Conservation (phyloP, 345 rosid genomes). For the Hibiscus tridactylites region DNA sequence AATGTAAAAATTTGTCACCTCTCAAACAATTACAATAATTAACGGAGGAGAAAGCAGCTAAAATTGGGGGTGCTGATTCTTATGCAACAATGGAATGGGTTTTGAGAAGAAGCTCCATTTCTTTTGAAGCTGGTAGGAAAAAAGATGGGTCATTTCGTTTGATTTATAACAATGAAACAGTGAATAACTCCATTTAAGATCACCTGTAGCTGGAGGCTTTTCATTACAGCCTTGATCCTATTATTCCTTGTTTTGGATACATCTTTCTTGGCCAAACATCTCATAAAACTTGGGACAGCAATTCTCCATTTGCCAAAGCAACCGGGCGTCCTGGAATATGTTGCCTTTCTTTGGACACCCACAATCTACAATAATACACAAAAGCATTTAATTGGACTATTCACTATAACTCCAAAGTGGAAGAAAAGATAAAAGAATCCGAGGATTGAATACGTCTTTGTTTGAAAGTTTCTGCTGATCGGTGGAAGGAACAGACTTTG, state of each 20-base stretch:
- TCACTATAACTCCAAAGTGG: too few species aligned
- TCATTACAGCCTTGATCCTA: conserved; percentile 20
- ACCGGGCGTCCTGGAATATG: conserved; percentile 12
- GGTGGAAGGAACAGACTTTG: conserved; percentile 19
- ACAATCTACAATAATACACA: conserved; percentile 15
- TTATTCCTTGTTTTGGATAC: conserved; percentile 11
- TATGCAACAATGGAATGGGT: conserved; percentile 15
- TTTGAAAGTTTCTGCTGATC: conserved; percentile 12
- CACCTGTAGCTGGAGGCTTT: conserved; percentile 30
- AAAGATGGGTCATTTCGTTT: conserved; percentile 8
- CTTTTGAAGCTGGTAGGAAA: conserved; percentile 19
- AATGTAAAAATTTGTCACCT: neutral
- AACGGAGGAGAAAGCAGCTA: neutral
- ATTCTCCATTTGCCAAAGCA: conserved; percentile 30
- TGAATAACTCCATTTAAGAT: neutral
- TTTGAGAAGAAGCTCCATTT: conserved; percentile 21
- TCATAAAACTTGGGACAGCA: conserved; percentile 21
- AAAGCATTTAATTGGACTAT: too few species aligned
- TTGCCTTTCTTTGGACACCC: conserved; percentile 13
- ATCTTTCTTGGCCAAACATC: conserved; percentile 15
- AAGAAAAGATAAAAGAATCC: too few species aligned
- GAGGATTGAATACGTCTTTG: neutral
- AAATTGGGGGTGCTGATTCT: conserved; percentile 9
- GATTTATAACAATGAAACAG: neutral
- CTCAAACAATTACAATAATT: neutral